Conservation (phyloP, 345 rosid genomes). For the Rubroshorea leprosula region DNA sequence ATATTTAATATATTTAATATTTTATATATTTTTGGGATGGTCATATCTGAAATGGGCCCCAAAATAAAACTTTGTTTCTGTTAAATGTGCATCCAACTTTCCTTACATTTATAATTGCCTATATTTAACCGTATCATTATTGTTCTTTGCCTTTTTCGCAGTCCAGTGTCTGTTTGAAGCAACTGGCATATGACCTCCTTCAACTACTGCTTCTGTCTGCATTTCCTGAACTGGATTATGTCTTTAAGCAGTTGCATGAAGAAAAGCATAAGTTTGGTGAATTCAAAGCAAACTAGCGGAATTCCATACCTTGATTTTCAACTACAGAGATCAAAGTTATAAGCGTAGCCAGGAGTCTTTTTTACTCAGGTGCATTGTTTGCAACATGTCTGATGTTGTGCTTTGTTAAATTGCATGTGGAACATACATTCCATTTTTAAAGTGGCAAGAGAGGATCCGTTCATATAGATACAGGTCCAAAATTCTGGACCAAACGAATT, state of each 20-base stretch:
- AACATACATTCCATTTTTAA: constrained; percentile 1
- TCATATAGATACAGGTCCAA: constrained; percentile 11
- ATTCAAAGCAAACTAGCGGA: constrained; percentile 29
- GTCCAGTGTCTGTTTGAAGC: constrained; percentile 84
- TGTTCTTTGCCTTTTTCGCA: constrained; percentile 23
- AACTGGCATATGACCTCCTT: constrained; percentile 63
- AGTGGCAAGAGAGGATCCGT: constrained; percentile 1
- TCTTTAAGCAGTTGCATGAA: constrained; percentile 58
- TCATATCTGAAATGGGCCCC: no score
- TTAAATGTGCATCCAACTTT: no score
- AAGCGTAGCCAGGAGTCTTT: not conserved
- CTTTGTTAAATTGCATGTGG: not conserved
- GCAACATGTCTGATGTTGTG: not conserved
- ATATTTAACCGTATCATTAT: not conserved
- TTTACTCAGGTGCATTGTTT: constrained; percentile 13
- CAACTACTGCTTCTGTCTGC: constrained; percentile 70
- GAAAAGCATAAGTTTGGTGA: constrained; percentile 78
- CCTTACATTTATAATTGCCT: constrained; percentile 7
- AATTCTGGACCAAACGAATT: no score
- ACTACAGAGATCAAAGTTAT: not conserved
- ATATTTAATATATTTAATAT: no score
- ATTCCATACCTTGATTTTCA: not conserved
- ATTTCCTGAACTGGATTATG: constrained; percentile 69
- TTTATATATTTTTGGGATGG: no score
- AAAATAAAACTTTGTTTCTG: no score